Base-by-base conservation (phyloP, 2,329 filamentous ascomycete species). In the Dactylonectria estremocensis region DNA sequence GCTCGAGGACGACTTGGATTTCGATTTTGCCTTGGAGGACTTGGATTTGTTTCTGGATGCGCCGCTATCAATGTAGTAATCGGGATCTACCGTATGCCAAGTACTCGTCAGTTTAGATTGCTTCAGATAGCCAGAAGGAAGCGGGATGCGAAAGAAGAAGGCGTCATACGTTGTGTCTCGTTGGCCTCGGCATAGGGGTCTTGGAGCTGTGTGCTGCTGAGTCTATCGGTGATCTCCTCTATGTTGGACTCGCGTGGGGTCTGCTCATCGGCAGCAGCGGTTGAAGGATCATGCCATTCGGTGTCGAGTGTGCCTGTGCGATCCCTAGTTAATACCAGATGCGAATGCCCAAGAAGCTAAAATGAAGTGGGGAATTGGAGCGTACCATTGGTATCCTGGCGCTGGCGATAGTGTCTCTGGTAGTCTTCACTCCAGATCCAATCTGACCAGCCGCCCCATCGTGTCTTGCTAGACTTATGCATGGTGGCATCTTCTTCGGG, bases 351-450 rank as follows among this genome's bases (percentile, higher is more conserved):
- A 7, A 43, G 22, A 66, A 33, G n/a, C 40, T 33, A 24, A 18
- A 45, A 40, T 11, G 35, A 28, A 37, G 46, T 20, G 43, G 28
- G 20, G 18, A 56, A n/a, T 43, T 18, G 50, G 53, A 7, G 52
- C 66, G 37, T 70, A 82, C 80, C 80, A 56, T 76, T 67, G 43
- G 54, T 60, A 55, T 78, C 73, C 64, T 69, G 66, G 50, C 78
- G 73, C 18, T 73, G 72, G 56, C 76, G 77, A 55, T 77, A 81
- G 53, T 78, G 74, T 61, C 74, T 69, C 14, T 68, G 45, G 43
- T 78, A 72, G 5, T 72, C 65, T 16, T 24, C 22, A 24, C 74
- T 73, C 72, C 72, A 80, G 18, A 68, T 67, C 80, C 80, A 82
- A 4, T 72, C 69, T 31, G 71, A 72, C 74, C 74, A 76, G 37